A percentile compares a stretch with the other conserved stretches of the same genome.
These are phyloP conservation scores for Trichoderma harzianum DNA, from an alignment of 2,329 filamentous ascomycete species.

Conservation along the genomic window DNA sequence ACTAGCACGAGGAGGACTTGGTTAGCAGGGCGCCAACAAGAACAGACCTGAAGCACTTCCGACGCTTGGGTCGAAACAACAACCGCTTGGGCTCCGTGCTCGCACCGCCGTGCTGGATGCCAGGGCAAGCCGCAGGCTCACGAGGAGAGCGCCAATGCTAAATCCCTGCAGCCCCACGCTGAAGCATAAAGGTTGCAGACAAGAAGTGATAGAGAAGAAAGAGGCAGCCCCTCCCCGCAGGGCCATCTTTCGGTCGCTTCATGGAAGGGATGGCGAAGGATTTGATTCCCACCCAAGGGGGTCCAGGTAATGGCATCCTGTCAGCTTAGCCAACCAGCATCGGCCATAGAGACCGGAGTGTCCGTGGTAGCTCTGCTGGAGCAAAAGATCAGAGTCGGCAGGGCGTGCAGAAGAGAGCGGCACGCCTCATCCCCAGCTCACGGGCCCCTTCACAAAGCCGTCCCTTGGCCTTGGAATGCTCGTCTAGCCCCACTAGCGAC, in stretches of 20 bases:
- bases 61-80: slow-evolving; percentile 16
- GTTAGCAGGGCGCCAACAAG: slow-evolving; percentile 10
- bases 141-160: slow-evolving; percentile 8
- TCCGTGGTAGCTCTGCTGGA: slow-evolving; percentile 8
- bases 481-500: slow-evolving; percentile 5
- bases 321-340: slow-evolving; percentile 18
- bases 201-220: neutral
- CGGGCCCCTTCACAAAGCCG: neutral
- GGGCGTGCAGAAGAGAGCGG: neutral
- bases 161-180: slow-evolving; percentile 1
- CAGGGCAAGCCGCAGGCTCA: slow-evolving; percentile 13
- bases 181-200: neutral
- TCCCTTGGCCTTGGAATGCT: slow-evolving; percentile 17
- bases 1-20: neutral
- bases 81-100: slow-evolving; percentile 7
- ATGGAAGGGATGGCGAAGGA: slow-evolving; percentile 33
- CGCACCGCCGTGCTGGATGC: slow-evolving; percentile 23
- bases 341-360: slow-evolving; percentile 6
- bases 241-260: slow-evolving; percentile 5
- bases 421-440: slow-evolving; percentile 1
- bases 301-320: slow-evolving; percentile 22
- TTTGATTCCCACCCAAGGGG: slow-evolving; percentile 25
- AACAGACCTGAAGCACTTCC: neutral
- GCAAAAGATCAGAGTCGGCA: neutral
- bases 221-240: neutral